These are phyloP conservation scores for Ceratocystis eucalypticola DNA, from an alignment of 2,329 filamentous ascomycete genomes.

Conservation along the genomic window DNA sequence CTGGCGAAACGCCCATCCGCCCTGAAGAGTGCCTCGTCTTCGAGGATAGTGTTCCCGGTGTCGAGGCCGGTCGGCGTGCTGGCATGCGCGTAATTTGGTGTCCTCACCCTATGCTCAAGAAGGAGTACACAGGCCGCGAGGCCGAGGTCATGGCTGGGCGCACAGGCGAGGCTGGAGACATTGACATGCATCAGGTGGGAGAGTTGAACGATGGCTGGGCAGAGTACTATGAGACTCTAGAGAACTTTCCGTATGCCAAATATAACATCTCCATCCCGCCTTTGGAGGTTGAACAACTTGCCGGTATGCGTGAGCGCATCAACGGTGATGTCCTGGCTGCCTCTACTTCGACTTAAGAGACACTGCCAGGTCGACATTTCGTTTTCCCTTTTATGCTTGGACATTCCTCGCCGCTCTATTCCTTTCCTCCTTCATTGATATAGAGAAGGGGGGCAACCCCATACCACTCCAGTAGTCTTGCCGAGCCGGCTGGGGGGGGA, in stretches of 20 bases:
- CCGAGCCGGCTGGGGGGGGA: background rate
- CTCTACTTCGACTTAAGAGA: background rate
- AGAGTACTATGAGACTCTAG: constrained; percentile 38
- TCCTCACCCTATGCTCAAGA: constrained; percentile 65
- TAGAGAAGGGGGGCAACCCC: background rate
- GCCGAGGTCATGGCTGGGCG: constrained; percentile 69
- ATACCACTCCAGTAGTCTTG: background rate
- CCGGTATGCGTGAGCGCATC: constrained; percentile 31
- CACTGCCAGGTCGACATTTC: no score
- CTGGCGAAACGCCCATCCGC: constrained; percentile 49
- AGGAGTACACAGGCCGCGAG: constrained; percentile 65
- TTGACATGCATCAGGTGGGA: constrained; percentile 43
- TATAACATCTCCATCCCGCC: constrained; percentile 42
- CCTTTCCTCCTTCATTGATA: background rate
- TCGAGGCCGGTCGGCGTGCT: constrained; percentile 77
- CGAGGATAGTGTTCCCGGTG: constrained; percentile 85
- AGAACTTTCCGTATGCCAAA: constrained; percentile 43
- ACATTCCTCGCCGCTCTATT: background rate
- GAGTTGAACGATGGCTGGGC: constrained; percentile 48
- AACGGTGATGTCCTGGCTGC: constrained; percentile 21
- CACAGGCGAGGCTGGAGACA: constrained; percentile 52
- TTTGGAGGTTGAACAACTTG: constrained; percentile 31
- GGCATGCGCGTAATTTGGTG: constrained; percentile 94
- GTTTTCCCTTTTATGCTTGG: background rate
- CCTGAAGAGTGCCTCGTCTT: constrained; percentile 91